Evolutionary conservation across 768 basidiomycete species (phyloP).

Genomic region (Phlegmacium glaucopus): DNA sequence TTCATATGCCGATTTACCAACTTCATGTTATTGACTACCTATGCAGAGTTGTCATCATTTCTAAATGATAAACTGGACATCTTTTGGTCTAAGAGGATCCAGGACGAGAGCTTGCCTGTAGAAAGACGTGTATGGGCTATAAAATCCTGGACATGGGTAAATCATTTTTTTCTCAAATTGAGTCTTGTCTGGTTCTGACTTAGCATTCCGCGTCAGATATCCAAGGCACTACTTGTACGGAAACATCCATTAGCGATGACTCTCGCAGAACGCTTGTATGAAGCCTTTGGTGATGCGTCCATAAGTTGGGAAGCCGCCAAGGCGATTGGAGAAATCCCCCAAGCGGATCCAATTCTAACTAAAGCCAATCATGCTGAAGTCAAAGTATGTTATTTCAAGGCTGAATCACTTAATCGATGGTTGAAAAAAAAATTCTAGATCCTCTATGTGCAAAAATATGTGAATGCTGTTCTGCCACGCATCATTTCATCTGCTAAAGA

Average conservation of each 20-base stretch:
- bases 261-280: constrained; percentile 65
- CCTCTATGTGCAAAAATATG: constrained; percentile 73
- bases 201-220: constrained; percentile 44
- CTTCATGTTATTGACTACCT: background rate
- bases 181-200: background rate
- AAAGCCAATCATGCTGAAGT: constrained; percentile 78
- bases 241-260: constrained; percentile 56
- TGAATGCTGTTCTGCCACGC: constrained; percentile 66
- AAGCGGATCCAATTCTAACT: constrained; percentile 59
- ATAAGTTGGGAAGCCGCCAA: constrained; percentile 75
- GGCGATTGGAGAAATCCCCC: constrained; percentile 65
- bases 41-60: constrained; percentile 46
- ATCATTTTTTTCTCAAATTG: constrained; percentile 9
- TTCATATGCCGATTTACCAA: background rate
- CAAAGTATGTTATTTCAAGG: constrained; percentile 47
- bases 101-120: constrained; percentile 22
- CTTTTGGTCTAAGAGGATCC: constrained; percentile 51
- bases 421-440: constrained; percentile 41
- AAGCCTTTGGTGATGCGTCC: constrained; percentile 60
- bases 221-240: constrained; percentile 75
- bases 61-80: constrained; percentile 35
- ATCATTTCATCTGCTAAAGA: constrained; percentile 67
- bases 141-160: constrained; percentile 67
- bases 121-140: constrained; percentile 52
- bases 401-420: background rate